Percentiles rank a stretch among this genome's conserved stretches.
phyloP scores from a whole-genome alignment of 495 filamentous ascomycete species.

The Darksidea phi region DNA sequence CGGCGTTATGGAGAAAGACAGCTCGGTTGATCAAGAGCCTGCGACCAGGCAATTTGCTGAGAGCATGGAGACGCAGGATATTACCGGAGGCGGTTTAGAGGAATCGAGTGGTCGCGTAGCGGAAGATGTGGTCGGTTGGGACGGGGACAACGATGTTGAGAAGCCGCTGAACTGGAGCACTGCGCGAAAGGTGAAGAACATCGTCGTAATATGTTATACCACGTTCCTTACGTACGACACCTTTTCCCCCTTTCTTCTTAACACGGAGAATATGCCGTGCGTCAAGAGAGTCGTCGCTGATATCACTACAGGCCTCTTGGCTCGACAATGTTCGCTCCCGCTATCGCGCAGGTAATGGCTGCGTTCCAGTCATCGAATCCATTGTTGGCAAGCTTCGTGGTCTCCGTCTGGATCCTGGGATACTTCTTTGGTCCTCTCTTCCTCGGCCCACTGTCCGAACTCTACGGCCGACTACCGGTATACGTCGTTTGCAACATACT shows the following conservation, averaged over 20 bases:
- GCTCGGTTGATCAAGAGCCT: too few relatives aligned
- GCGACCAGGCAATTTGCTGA: too few relatives aligned
- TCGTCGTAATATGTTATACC: constrained; percentile 24
- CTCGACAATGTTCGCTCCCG: constrained; percentile 36
- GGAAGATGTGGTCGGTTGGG: constrained; percentile 33
- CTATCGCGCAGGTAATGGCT: constrained; percentile 16
- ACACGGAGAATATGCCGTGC: not conserved
- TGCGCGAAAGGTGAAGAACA: constrained; percentile 15
- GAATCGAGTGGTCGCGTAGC: too few relatives aligned
- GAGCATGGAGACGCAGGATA: too few relatives aligned
- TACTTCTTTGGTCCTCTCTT: constrained; percentile 36
- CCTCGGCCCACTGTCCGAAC: constrained; percentile 47
- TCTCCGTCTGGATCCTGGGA: constrained; percentile 46
- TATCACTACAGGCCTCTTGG: constrained; percentile 34
- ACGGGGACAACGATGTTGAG: constrained; percentile 13
- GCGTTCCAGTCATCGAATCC: constrained; percentile 17
- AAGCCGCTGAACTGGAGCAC: constrained; percentile 28
- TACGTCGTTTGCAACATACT: constrained; percentile 47
- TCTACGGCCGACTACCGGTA: constrained; percentile 47
- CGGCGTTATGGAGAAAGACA: too few relatives aligned
- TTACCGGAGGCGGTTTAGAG: too few relatives aligned
- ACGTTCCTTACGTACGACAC: constrained; percentile 39
- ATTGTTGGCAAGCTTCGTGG: constrained; percentile 38
- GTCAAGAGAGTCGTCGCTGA: not conserved
- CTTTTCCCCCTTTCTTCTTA: not conserved